Conservation (phyloP, 2,329 filamentous ascomycete species). For the Lojkania enalia region DNA sequence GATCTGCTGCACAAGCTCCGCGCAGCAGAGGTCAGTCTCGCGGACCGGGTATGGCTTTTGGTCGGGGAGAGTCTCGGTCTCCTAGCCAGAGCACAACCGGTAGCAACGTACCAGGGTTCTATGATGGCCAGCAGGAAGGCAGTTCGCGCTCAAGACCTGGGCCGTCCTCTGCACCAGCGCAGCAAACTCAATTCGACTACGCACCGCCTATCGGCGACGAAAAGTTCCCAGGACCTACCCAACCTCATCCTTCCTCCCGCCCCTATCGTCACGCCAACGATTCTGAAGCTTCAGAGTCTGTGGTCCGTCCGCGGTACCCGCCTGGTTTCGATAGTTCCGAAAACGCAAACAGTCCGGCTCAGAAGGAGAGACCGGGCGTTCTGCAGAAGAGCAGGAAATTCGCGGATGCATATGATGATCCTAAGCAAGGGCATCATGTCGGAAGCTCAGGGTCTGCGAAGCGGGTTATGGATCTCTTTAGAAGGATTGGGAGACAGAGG, state of each 20-base stretch:
- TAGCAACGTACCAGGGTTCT: slow-evolving; percentile 48
- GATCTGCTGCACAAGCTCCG: slow-evolving; percentile 29
- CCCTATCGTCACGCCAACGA: slow-evolving; percentile 38
- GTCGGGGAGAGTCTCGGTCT: slow-evolving; percentile 47
- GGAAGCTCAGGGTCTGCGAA: slow-evolving; percentile 87
- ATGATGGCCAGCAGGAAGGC: slow-evolving; percentile 46
- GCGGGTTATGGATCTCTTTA: slow-evolving; percentile 98
- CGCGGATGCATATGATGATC: slow-evolving; percentile 81
- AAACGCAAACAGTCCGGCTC: background rate
- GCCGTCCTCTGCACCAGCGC: slow-evolving; percentile 41
- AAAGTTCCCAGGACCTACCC: slow-evolving; percentile 40
- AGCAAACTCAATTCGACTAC: slow-evolving; percentile 43
- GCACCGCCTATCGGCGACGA: slow-evolving; percentile 36
- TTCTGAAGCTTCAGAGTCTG: slow-evolving; percentile 41
- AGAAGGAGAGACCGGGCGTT: slow-evolving; percentile 54
- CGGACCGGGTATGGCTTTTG: slow-evolving; percentile 46
- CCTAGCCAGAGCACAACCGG: slow-evolving; percentile 51
- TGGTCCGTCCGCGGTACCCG: slow-evolving; percentile 44
- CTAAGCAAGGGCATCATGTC: slow-evolving; percentile 62
- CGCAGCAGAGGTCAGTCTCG: slow-evolving; percentile 36
- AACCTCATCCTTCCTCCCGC: slow-evolving; percentile 32
- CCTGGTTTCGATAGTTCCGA: slow-evolving; percentile 39
- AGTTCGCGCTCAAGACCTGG: slow-evolving; percentile 26
- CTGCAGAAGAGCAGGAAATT: slow-evolving; percentile 87
- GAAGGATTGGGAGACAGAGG: slow-evolving; percentile 77